phyloP scores from a whole-genome alignment of 257 asterid species.

The Plantago ovata region DNA sequence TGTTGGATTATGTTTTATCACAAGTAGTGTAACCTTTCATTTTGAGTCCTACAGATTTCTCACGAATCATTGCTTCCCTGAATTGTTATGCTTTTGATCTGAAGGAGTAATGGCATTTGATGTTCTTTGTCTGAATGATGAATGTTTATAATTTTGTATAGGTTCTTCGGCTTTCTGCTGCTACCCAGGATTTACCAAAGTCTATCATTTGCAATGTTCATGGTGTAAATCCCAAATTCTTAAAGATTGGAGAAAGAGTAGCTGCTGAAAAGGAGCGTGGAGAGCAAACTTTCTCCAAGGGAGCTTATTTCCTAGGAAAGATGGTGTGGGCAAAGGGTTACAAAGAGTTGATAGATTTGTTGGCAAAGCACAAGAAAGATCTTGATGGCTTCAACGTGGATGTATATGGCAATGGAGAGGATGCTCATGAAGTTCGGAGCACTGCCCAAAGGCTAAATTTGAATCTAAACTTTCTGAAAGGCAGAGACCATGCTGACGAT shows the following conservation, averaged over 20 bases:
- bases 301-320: conserved; percentile 97
- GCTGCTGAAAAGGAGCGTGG: conserved; percentile 84
- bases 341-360: conserved; percentile 81
- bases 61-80: background rate
- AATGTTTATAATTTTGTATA: conserved; percentile 22
- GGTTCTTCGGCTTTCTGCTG: conserved; percentile 99
- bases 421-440: conserved; percentile 88
- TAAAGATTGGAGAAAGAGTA: conserved; percentile 78
- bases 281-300: conserved; percentile 72
- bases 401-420: conserved; percentile 95
- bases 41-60: background rate
- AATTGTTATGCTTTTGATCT: conserved; percentile 5
- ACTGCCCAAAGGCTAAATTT: conserved; percentile 74
- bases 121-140: too few relatives aligned
- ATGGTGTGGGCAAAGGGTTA: conserved; percentile 99
- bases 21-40: too few relatives aligned
- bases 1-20: background rate
- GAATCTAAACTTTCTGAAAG: conserved; percentile 86
- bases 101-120: conserved; percentile 4
- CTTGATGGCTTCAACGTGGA: conserved; percentile 91
- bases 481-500: conserved; percentile 97
- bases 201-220: conserved; percentile 89
- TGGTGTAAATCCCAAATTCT: conserved; percentile 92
- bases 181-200: conserved; percentile 90
- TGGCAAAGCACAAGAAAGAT: conserved; percentile 67